Evolutionary conservation across 2,329 filamentous ascomycete genomes (phyloP), one percentile per base, ranked within the genome.

Genomic region (Talaromyces islandicus): DNA sequence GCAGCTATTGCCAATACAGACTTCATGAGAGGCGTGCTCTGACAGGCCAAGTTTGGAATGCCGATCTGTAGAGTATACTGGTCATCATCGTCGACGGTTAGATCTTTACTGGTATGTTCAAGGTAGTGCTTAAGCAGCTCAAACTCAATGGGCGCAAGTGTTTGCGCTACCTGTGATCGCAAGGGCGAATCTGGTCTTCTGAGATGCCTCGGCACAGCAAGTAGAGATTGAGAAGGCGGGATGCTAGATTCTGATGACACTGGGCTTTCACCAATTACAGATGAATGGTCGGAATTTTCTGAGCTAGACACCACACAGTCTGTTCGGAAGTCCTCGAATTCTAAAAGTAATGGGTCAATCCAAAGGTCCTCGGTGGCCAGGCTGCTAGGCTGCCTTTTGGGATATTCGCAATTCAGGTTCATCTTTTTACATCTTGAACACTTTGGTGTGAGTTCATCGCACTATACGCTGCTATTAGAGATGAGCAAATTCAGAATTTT

Each of bases 1-100:
- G 77, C 77, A 0, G 77, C 73, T 2, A 80, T 65, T 1, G 77
- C 75, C 0, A 80, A 65, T 4, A 80, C 68, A 0, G 77, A 78
- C 41, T 68, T 71, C 76, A 79, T 78, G 2, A 80, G 70, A 1
- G 73, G 69, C 11, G 69, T 71, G 60, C 71, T 75, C 6, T 67
- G 64, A 53, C 78, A 74, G 0, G 77, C 78, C 0, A 80, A 65
- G 19, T 73, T 78, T 0, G 77, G 77, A 29, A 80, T 74, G 0
- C 77, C 74, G 7, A 79, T 69, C 11, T 76, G 72, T 1, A 80
- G 62, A 0, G 76, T 72, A 43, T 77, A 77, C 14, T 74, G 66
- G 52, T 79, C 77, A 1, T 73, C 68, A 1, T 68, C 54, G 21
- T 76, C 77, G 29, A 72, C 70, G 0, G 77, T 70, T 17, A 75